Percentiles rank a stretch among this genome's conserved stretches.
Conservation (phyloP, 2,329 filamentous ascomycete genomes). For the Aspergillus amoenus region DNA sequence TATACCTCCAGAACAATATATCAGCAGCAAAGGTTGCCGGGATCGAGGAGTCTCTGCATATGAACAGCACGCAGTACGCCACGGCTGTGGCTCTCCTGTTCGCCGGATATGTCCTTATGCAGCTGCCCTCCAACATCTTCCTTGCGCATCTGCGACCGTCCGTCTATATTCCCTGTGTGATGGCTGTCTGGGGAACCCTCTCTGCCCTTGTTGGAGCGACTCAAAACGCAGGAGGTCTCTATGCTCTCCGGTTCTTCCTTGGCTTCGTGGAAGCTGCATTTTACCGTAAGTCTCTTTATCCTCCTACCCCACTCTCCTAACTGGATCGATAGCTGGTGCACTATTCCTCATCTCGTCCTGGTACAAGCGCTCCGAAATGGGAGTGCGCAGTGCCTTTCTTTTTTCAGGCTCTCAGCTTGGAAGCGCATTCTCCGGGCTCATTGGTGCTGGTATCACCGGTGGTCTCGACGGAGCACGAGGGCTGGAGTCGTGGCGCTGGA, state of each 20-base stretch:
- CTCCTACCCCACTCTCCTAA: not conserved
- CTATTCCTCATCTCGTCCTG: constrained; percentile 1
- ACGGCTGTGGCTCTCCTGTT: constrained; percentile 5
- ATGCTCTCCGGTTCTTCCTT: not conserved
- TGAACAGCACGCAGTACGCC: constrained; percentile 4
- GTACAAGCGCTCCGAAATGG: constrained; percentile 1
- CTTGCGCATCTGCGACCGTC: constrained; percentile 3
- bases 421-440: not conserved
- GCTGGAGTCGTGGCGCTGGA: not conserved
- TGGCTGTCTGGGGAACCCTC: not conserved
- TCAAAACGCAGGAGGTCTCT: not conserved
- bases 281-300: not conserved
- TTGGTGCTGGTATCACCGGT: not conserved
- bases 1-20: not conserved
- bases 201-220: not conserved
- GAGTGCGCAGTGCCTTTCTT: not conserved
- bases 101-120: constrained; percentile 5
- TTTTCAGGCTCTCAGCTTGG: not conserved
- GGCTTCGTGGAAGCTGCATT: constrained; percentile 1
- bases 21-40: not conserved
- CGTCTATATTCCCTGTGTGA: not conserved
- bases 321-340: not conserved
- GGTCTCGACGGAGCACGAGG: not conserved
- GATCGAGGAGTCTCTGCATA: not conserved
- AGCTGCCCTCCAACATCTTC: constrained; percentile 6